Percentiles rank a stretch among this genome's conserved stretches.
These are phyloP conservation scores for Strigomonas culicis DNA, from an alignment of 208 protist genomes.

Conservation along the genomic window DNA sequence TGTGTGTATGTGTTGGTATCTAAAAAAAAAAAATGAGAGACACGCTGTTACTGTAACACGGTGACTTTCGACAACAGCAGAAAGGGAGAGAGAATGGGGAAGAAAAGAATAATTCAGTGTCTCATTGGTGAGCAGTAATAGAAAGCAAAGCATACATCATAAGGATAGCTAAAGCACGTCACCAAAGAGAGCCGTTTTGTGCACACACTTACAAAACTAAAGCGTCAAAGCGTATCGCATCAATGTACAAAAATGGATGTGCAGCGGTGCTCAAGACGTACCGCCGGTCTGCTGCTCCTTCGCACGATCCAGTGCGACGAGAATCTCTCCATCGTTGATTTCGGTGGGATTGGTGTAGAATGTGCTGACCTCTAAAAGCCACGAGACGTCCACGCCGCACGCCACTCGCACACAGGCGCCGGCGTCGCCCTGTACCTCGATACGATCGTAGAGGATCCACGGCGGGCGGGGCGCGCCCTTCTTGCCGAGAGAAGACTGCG, in stretches of 20 bases:
- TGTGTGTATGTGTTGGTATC: background rate
- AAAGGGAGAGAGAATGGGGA: constrained; percentile 1
- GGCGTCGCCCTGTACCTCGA: constrained; percentile 75
- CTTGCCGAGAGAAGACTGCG: constrained; percentile 39
- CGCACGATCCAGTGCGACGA: constrained; percentile 28
- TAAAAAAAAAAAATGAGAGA: constrained; percentile 15
- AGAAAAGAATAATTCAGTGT: constrained; percentile 1
- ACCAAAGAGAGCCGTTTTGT: constrained; percentile 3
- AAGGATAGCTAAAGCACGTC: background rate
- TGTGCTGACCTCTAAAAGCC: constrained; percentile 69
- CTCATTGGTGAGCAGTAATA: background rate
- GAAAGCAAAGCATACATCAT: background rate
- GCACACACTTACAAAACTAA: background rate
- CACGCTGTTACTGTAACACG: background rate
- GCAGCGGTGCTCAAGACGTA: too few species aligned
- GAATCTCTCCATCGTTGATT: constrained; percentile 68
- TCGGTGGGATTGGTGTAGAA: constrained; percentile 57
- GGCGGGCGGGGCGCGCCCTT: constrained; percentile 18
- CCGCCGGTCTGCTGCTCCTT: too few species aligned
- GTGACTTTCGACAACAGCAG: background rate
- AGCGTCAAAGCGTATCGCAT: background rate
- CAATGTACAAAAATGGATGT: background rate
- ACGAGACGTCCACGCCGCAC: constrained; percentile 65
- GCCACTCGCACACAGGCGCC: constrained; percentile 64
- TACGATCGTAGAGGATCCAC: constrained; percentile 85